Percentiles rank a stretch among this genome's conserved stretches.
These are phyloP conservation scores for Bacterosira constricta DNA, from an alignment of 108 stramenopile species.

Conservation along the genomic window DNA sequence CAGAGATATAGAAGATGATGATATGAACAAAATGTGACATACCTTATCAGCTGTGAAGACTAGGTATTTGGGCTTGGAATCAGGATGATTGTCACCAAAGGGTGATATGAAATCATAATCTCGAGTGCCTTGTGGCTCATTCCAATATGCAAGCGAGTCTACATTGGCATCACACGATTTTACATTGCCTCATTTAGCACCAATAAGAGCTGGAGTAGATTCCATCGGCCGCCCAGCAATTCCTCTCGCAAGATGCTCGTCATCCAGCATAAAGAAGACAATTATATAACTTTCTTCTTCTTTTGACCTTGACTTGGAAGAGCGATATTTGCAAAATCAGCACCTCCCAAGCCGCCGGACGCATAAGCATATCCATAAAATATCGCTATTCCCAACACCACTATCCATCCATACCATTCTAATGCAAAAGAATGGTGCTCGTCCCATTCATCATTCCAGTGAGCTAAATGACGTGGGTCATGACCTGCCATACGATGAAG, in stretches of 20 bases:
- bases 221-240: conserved; percentile 39
- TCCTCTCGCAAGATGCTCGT: conserved; percentile 45
- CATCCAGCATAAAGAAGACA: background rate
- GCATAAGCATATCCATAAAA: background rate
- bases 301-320: conserved; percentile 10
- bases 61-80: no score
- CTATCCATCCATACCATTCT: conserved; percentile 3
- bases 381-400: background rate
- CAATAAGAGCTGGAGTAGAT: conserved; percentile 31
- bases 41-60: no score
- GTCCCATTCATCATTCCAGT: conserved; percentile 15
- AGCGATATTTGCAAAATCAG: no score
- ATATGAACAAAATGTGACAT: no score
- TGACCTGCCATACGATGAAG: conserved; percentile 20
- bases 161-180: conserved; percentile 39
- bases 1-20: no score
- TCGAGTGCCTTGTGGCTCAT: conserved; percentile 64
- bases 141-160: conserved; percentile 75
- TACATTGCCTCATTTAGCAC: conserved; percentile 52
- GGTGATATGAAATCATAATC: conserved; percentile 54
- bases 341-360: background rate
- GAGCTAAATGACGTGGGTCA: conserved; percentile 3
- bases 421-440: conserved; percentile 5
- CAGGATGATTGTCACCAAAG: conserved; percentile 37
- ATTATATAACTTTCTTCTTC: conserved; percentile 5